Base-by-base conservation (phyloP, 2,329 filamentous ascomycete genomes). In the Sporothrix phasma region DNA sequence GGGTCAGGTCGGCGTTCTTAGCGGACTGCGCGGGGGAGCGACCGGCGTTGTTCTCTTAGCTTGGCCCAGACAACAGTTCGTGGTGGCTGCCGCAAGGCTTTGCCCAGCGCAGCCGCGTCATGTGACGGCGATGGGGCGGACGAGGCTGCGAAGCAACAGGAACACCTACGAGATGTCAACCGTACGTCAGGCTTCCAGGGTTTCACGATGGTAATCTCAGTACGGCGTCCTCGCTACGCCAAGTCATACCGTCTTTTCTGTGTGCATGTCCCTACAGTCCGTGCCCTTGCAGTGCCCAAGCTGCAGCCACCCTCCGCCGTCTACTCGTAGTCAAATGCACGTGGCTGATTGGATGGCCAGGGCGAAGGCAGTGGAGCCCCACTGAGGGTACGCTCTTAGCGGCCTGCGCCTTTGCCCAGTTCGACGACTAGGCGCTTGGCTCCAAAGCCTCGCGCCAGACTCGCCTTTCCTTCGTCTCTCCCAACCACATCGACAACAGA, bases 381-480 rank as follows among this genome's bases (percentile, higher is more conserved):
- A 22, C 19, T 10, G 17, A 31, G 31, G 51, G 39, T 56, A 56
- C 31, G 51, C 51, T 15, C 10, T 56, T 39, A 56, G 31, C 51
- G 51, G 51, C 51, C 51, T 37, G 31, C n/a, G 31, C 51, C 5
- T 8, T 22, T 24, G 19, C 51, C 17, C 31, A 15, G 17, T 41
- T 26, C 41, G 13, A 47, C 29, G 19, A 39, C 24, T 51, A 39
- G 24, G 61, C 45, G 19, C 61, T 63, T 24, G 47, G 31, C 24
- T 53, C 37, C 47, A 46, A 46, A 59, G 39, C 45, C 53, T 51
- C 53, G 43, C 37, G 43, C 58, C 62, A 34, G 31, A 59, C 22
- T 59, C 22, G 49, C 31, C 26, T 45, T 61, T 22, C 45, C 43
- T 15, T 37, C 34, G 1, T 45, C 37, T 29, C 43, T 63, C 45